Evolutionary conservation across 352 stramenopile species (phyloP).

Genomic region (Phytophthora hibernalis): DNA sequence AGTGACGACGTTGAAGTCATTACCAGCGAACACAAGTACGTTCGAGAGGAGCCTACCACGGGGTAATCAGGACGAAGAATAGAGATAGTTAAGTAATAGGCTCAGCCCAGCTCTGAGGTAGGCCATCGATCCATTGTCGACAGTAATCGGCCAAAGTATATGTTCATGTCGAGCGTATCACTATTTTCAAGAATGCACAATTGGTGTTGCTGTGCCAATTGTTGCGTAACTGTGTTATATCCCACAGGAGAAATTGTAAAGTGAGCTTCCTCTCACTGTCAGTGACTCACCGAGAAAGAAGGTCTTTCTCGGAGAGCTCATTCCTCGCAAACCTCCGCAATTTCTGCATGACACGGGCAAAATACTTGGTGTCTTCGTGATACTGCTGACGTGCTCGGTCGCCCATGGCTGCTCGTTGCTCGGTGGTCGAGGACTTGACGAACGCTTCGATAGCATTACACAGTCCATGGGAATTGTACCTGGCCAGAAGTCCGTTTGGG

Average conservation of each 20-base stretch:
- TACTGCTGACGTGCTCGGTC: constrained; percentile 47
- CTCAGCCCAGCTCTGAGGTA: constrained; percentile 6
- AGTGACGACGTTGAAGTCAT: constrained; percentile 4
- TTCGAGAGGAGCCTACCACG: constrained; percentile 14
- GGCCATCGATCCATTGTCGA: background rate
- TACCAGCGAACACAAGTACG: constrained; percentile 14
- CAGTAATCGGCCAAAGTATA: constrained; percentile 1
- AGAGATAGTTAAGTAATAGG: constrained; percentile 32
- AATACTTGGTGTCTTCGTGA: constrained; percentile 60
- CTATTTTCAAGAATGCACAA: too few species aligned
- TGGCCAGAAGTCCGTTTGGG: constrained; percentile 40
- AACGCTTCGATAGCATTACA: constrained; percentile 48
- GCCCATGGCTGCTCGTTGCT: constrained; percentile 41
- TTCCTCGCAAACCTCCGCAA: constrained; percentile 36
- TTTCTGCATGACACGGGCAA: constrained; percentile 49
- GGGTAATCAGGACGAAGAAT: constrained; percentile 10
- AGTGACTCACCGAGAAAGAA: background rate
- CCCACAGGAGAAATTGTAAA: background rate
- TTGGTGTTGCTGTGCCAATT: background rate
- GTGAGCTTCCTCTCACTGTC: too few species aligned
- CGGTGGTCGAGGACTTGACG: constrained; percentile 30
- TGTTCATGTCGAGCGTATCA: background rate
- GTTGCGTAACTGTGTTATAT: background rate
- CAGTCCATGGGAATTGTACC: constrained; percentile 36
- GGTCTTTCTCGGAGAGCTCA: background rate